These are phyloP conservation scores for Fraxinus angustifolia DNA, from an alignment of 305 asterid species.

Conservation along the genomic window DNA sequence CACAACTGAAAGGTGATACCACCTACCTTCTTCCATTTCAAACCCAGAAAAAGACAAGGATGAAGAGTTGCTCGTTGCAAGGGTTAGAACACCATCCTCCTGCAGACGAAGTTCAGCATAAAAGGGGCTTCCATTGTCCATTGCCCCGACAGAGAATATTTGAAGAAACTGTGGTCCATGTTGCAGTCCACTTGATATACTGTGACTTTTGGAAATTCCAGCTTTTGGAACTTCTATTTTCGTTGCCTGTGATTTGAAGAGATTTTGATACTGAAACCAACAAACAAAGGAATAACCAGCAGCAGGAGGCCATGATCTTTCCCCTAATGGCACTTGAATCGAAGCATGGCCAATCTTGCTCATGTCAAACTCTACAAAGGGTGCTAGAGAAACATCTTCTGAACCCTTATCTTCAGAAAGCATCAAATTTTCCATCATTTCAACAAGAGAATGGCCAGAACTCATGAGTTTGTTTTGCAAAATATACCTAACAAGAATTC, in stretches of 20 bases:
- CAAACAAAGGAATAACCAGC: conserved; percentile 99
- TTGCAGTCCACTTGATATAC: conserved; percentile 45
- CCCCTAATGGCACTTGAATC: conserved; percentile 97
- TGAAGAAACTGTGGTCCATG: conserved; percentile 59
- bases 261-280: conserved; percentile 89
- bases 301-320: conserved; percentile 99
- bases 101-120: conserved; percentile 84
- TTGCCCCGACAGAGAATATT: conserved; percentile 87
- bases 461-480: conserved; percentile 68
- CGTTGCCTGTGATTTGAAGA: conserved; percentile 59
- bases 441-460: conserved; percentile 76
- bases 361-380: conserved; percentile 94
- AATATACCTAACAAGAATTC: conserved; percentile 80
- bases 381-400: conserved; percentile 87
- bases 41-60: conserved; percentile 82
- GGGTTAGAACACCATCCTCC: conserved; percentile 86
- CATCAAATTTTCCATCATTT: conserved; percentile 91
- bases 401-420: conserved; percentile 70
- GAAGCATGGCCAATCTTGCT: conserved; percentile 93
- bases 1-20: conserved; percentile 99
- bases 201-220: conserved; percentile 54
- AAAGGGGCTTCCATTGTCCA: conserved; percentile 63
- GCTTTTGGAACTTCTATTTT: conserved; percentile 62
- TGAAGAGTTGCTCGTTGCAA: conserved; percentile 92
- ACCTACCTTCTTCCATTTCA: conserved; percentile 95